These are phyloP conservation scores for Lanmaoa pseudosensibilis DNA, from an alignment of 768 basidiomycete genomes.

Conservation along the genomic window DNA sequence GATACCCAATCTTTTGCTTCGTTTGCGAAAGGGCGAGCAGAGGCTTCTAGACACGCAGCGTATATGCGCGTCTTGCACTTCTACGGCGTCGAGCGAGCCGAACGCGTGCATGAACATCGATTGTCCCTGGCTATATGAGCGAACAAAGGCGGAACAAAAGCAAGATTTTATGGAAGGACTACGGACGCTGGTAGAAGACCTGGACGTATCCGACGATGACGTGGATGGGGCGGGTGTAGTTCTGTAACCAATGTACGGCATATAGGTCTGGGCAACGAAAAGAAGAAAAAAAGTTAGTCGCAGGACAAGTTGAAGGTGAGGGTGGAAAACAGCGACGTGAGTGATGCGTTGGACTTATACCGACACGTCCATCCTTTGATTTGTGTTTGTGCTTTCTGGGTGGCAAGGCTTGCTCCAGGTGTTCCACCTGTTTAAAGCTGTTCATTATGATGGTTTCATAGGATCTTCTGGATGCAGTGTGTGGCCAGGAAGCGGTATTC, in stretches of 20 bases:
- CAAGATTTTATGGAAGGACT: slow-evolving; percentile 32
- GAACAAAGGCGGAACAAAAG: slow-evolving; percentile 56
- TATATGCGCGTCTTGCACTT: slow-evolving; percentile 73
- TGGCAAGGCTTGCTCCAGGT: too few species aligned
- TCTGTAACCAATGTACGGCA: slow-evolving; percentile 3
- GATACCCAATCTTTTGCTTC: slow-evolving; percentile 54
- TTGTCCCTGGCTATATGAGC: slow-evolving; percentile 79
- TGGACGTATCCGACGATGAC: slow-evolving; percentile 13
- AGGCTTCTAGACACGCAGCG: slow-evolving; percentile 58
- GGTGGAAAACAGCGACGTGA: too few species aligned
- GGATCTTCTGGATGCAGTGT: too few species aligned
- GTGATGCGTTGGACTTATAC: too few species aligned
- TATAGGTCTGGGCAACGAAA: not conserved
- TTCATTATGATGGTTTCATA: too few species aligned
- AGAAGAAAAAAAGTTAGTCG: too few species aligned
- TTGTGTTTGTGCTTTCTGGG: too few species aligned
- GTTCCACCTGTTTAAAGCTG: too few species aligned
- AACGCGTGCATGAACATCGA: slow-evolving; percentile 81
- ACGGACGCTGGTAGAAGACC: slow-evolving; percentile 31
- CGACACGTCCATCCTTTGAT: too few species aligned
- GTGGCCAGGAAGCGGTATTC: too few species aligned
- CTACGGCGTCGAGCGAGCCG: slow-evolving; percentile 52
- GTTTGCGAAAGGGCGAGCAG: slow-evolving; percentile 53
- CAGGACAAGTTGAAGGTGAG: not conserved
- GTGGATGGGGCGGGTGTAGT: not conserved